Percentiles rank a stretch among this genome's conserved stretches.
phyloP scores from a whole-genome alignment of 78 protist species.

The Tieghemostelium lacteum region DNA sequence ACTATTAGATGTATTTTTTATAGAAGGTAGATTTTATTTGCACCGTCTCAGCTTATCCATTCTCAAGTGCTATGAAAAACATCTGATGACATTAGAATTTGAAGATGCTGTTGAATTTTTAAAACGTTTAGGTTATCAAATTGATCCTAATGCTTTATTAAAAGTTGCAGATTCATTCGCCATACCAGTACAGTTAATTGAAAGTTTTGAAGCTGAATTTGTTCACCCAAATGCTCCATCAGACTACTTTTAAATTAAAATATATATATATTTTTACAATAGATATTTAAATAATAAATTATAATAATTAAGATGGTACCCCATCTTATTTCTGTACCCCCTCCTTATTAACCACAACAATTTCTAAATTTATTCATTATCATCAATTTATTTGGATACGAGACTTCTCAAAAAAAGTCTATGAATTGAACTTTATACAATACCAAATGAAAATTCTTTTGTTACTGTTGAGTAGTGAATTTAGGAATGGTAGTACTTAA shows the following conservation, averaged over 20 bases:
- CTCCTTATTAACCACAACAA: too few relatives aligned
- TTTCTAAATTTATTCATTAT: too few relatives aligned
- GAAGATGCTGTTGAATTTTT: conserved; percentile 68
- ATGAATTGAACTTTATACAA: too few relatives aligned
- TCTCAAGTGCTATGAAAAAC: conserved; percentile 29
- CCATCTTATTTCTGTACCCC: too few relatives aligned
- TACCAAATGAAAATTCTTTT: too few relatives aligned
- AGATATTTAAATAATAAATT: too few relatives aligned
- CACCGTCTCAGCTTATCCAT: conserved; percentile 17
- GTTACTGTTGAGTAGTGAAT: too few relatives aligned
- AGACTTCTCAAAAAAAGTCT: too few relatives aligned
- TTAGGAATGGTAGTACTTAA: too few relatives aligned
- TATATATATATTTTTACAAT: too few relatives aligned
- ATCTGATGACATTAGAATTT: conserved; percentile 3
- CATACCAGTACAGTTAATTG: conserved; percentile 2
- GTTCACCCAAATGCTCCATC: conserved; percentile 29
- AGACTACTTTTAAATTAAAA: conserved; percentile 29
- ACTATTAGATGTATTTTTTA: conserved; percentile 50
- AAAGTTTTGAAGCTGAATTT: conserved; percentile 59
- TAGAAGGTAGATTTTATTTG: conserved; percentile 55
- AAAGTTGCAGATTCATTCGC: conserved; percentile 33
- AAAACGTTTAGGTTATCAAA: conserved; percentile 33
- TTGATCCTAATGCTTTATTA: conserved; percentile 33
- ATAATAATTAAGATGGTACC: too few relatives aligned
- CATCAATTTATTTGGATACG: too few relatives aligned